These are phyloP conservation scores for Fusarium globosum DNA, from an alignment of 2,329 filamentous ascomycete genomes.

Conservation along the genomic window DNA sequence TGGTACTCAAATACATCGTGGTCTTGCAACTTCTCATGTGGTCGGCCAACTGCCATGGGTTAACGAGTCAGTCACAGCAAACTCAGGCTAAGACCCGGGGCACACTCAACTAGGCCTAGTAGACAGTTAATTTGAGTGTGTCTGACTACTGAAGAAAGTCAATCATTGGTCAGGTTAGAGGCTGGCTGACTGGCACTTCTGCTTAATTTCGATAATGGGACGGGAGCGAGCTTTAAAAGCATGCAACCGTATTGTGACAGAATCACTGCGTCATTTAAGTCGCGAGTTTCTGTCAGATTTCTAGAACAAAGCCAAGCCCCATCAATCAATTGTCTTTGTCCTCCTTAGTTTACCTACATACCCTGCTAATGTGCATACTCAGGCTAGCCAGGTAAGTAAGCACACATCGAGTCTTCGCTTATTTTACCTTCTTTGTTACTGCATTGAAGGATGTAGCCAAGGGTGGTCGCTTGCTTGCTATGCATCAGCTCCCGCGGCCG, in stretches of 20 bases:
- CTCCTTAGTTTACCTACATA: background rate
- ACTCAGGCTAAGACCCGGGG: constrained; percentile 17
- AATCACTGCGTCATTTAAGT: constrained; percentile 24
- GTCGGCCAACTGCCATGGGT: constrained; percentile 14
- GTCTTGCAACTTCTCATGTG: background rate
- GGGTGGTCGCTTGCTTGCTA: background rate
- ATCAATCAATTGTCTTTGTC: background rate
- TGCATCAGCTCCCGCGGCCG: constrained; percentile 31
- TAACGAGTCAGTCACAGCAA: constrained; percentile 29
- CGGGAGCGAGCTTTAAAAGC: constrained; percentile 1
- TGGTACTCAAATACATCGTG: background rate
- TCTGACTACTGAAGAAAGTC: constrained; percentile 1
- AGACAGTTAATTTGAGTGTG: constrained; percentile 7
- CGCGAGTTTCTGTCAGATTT: constrained; percentile 3
- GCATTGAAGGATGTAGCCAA: background rate
- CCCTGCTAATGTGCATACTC: background rate
- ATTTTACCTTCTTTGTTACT: background rate
- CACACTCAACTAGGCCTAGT: constrained; percentile 20
- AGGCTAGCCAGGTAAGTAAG: background rate
- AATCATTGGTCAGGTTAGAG: constrained; percentile 19
- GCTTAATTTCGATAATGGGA: constrained; percentile 11
- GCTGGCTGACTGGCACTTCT: constrained; percentile 27
- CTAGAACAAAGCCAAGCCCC: constrained; percentile 18
- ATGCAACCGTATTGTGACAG: constrained; percentile 8
- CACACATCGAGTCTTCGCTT: background rate